These are phyloP conservation scores for Penicillium herquei DNA, from an alignment of 495 filamentous ascomycete genomes.

Conservation along the genomic window DNA sequence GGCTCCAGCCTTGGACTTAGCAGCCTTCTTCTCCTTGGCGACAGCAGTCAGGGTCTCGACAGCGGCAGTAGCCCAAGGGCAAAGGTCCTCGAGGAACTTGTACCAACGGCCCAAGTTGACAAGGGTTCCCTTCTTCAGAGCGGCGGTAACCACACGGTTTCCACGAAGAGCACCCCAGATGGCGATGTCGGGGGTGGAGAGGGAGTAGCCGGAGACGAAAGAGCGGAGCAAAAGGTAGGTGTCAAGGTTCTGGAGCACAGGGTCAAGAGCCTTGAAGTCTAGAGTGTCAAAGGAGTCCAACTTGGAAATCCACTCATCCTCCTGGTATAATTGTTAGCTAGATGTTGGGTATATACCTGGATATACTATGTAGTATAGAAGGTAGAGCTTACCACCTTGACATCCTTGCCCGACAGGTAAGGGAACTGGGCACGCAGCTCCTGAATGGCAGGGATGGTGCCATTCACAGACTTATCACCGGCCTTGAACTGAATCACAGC, in stretches of 20 bases:
- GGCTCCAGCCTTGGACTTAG: slow-evolving; percentile 76
- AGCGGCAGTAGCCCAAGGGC: slow-evolving; percentile 55
- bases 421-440: slow-evolving; percentile 43
- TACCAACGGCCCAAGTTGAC: slow-evolving; percentile 88
- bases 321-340: slow-evolving; percentile 27
- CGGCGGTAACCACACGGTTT: slow-evolving; percentile 79
- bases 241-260: slow-evolving; percentile 73
- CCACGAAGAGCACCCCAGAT: slow-evolving; percentile 83
- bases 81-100: slow-evolving; percentile 75
- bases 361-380: not conserved
- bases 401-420: slow-evolving; percentile 44
- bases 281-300: slow-evolving; percentile 51
- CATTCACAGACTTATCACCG: slow-evolving; percentile 31
- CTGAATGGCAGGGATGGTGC: slow-evolving; percentile 36
- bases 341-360: not conserved
- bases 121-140: slow-evolving; percentile 74
- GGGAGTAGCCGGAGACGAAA: slow-evolving; percentile 77
- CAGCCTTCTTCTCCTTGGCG: slow-evolving; percentile 62
- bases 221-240: slow-evolving; percentile 83
- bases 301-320: slow-evolving; percentile 58
- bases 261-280: slow-evolving; percentile 80
- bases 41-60: slow-evolving; percentile 61
- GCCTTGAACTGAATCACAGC: slow-evolving; percentile 38
- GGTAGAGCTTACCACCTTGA: slow-evolving; percentile 35
- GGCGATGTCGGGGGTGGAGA: slow-evolving; percentile 75